Conservation (phyloP, 2,329 filamentous ascomycete genomes). For the Niveomyces coronatus region DNA sequence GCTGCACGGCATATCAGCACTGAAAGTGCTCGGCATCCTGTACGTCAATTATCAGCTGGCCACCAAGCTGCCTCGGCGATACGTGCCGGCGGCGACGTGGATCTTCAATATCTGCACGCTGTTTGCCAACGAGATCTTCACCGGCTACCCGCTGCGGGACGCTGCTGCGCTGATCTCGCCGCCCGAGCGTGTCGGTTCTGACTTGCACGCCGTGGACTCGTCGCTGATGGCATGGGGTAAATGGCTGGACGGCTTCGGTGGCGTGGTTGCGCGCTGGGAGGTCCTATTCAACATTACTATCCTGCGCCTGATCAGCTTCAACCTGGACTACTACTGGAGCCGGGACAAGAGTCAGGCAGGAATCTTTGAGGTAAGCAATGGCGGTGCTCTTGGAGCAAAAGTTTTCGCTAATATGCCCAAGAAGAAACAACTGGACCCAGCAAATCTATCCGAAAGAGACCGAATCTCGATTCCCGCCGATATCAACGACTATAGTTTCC, state of each 20-base stretch:
- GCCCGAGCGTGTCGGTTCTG: constrained; percentile 24
- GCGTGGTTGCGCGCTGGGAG: constrained; percentile 85
- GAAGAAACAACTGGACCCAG: constrained; percentile 94
- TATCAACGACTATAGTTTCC: constrained; percentile 61
- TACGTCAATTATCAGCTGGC: constrained; percentile 73
- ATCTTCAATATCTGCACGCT: constrained; percentile 75
- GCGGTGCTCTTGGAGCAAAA: background rate
- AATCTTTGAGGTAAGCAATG: constrained; percentile 64
- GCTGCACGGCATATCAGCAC: constrained; percentile 74
- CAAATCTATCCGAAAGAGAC: constrained; percentile 79
- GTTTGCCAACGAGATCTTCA: constrained; percentile 79
- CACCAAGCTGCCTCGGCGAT: constrained; percentile 57
- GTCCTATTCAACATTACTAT: constrained; percentile 97
- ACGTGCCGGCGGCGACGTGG: constrained; percentile 74
- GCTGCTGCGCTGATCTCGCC: constrained; percentile 45
- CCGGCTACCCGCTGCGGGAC: constrained; percentile 62
- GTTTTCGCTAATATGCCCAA: constrained; percentile 61
- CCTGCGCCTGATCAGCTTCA: constrained; percentile 88
- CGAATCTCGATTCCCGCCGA: constrained; percentile 69
- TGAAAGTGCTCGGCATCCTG: constrained; percentile 75
- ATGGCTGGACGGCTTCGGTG: constrained; percentile 69
- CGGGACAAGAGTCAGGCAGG: constrained; percentile 52
- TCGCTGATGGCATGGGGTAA: constrained; percentile 49
- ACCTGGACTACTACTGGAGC: constrained; percentile 94
- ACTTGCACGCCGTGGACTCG: constrained; percentile 17